Evolutionary conservation across 1,139 yeast species (phyloP), one percentile per base, ranked within the genome.

Genomic region (Groenewaldozyma auringiensis): DNA sequence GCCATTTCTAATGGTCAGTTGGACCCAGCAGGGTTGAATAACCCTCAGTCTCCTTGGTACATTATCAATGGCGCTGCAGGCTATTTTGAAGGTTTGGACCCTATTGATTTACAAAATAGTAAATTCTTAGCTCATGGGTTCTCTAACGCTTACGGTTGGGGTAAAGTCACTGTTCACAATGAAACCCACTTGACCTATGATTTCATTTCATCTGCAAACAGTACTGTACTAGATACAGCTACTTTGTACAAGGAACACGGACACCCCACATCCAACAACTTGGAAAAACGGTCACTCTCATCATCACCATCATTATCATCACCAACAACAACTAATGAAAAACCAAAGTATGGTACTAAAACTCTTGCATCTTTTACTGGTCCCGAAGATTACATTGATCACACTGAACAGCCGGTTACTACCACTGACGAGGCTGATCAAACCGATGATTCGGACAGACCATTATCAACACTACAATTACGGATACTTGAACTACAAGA

Each of bases 91-190:
- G 64, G 65, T 11, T 52, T 59, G 21, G 57, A 58, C 34, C 42
- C 50, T 6, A 50, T 57, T 41, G 47, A 42, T 21, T 22, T 38
- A 1, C 20, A 37, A 16, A 37, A 20, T 13, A 8, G 20, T 13
- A 42, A n/a, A 4, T 56, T 55, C 41, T 39, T 54, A 11, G 52
- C 37, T 16, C 47, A 45, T 33, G 47, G 53, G 21, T 45, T 55
- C 21, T 54, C 55, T 42, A 45, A 45, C 27, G 50, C 53, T 2
- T 59, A 54, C 32, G 65, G 64, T 9, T 63, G 67, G 55, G 69
- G 72, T 42, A 66, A 58, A 46, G 59, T 66, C 43, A 63, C 65
- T 47, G 74, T 78, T 76, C 81, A 77, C 56, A 72, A 75, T 48
- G 69, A 71, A 42, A 77, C 67, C 13, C 65, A 55, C 67, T 65